Evolutionary conservation across 345 rosid genomes (phyloP), one percentile per base, ranked within the genome.

Genomic region (Combretum micranthum): DNA sequence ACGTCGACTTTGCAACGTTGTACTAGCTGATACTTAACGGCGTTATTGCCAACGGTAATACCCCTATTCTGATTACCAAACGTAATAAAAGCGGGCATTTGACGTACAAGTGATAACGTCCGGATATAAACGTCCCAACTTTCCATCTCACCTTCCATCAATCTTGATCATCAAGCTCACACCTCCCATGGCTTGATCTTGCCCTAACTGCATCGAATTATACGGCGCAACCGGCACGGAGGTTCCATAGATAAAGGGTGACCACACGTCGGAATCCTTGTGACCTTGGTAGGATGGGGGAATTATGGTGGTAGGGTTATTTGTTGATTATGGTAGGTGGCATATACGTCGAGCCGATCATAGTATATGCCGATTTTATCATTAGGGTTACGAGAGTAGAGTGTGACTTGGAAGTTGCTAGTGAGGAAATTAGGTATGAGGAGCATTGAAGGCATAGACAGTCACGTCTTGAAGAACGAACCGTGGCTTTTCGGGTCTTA

Each of bases 391-490:
- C 92, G 86, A 17, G 88, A 72, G 50, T 85, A 79, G 68, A 93
- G 20, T 44, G 99, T 89, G 75, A 89, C 80, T 50, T 83, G 92
- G 67, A 93, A 72, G 66, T 69, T 85, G 60, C 88, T 82, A 12
- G 96, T 83, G 70, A 93, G 82, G 68, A 66, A 52, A 75, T 83
- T 87, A 0, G 96, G 90, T 13, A 53, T 49, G 12, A n/a, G 99
- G 64, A 68, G 80, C 56, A 82, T 90, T 94, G 87, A 94, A 94
- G 72, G 70, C 75, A 70, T 68, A 82, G 64, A 94, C 87, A 70
- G 97, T 94, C 68, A 82, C 88, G 79, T 94, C 96, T 69, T 87
- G 97, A 72, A 94, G 83, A 72, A 81, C 4, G 82, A 94, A 90
- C 0, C 57, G 60, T n/a, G 97, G 99, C 42, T 94, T 94, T 16